Base-by-base conservation (phyloP, 352 stramenopile species). In the Pythium oligandrum region DNA sequence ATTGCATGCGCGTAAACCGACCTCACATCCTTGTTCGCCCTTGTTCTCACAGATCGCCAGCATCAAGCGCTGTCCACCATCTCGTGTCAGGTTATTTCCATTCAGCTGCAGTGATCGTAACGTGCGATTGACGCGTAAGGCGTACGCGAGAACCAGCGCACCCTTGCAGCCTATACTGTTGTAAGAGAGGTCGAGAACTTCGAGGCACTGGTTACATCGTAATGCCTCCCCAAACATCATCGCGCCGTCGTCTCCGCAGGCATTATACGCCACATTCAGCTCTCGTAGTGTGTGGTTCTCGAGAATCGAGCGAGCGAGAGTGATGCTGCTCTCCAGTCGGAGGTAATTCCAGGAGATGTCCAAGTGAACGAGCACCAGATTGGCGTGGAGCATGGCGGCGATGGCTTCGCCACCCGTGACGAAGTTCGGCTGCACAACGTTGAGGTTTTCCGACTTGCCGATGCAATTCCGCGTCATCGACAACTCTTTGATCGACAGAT, bases 261-360 rank as follows among this genome's bases (percentile, higher is more conserved):
- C 77, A 44, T 93, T 93, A 67, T 91, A 93, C 9, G 83, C 63
- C 0, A 93, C 43, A 44, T 84, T 78, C 32, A 93, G 71, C 57
- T 90, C 70, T 4, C 70, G 57, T 1, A 93, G 69, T 30, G 77
- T 90, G 34, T 61, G 39, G 46, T 93, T 93, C 44, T 86, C 73
- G 4, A 70, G 59, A 17, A 93, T 71, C 1, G 83, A 86, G 17
- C 64, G 63, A 0, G 80, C 83, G 2, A 93, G 67, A 4, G 76
- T 78, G 39, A 86, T 75, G 33, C 78, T 87, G 56, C 78, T 89
- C 43, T 88, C 85, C 4, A 94, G 66, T 1, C 87, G 78, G 6
- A 97, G 57, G 59, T 82, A 91, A 49, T 97, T 97, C 88, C 88
- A 97, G 44, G 83, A 95, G 10, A 97, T 44, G 47, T 96, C 86